These are phyloP conservation scores for Stygiomarasmius scandens DNA, from an alignment of 1,284 basidiomycete species.

Conservation along the genomic window DNA sequence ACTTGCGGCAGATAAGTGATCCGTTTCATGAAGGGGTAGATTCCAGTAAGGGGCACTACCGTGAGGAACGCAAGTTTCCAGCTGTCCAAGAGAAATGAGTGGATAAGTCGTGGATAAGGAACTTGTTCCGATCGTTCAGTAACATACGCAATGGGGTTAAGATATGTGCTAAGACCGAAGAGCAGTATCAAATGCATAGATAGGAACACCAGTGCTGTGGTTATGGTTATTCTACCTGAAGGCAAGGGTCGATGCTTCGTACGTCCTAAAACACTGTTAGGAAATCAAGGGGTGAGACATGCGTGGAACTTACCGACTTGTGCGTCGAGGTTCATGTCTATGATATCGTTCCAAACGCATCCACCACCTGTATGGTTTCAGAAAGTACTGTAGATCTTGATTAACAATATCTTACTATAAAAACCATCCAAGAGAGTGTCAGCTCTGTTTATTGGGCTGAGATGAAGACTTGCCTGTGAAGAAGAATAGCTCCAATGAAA, in stretches of 20 bases:
- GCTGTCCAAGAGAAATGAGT: background rate
- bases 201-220: slow-evolving; percentile 10
- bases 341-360: slow-evolving; percentile 16
- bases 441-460: background rate
- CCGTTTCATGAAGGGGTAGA: slow-evolving; percentile 31
- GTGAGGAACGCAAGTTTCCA: slow-evolving; percentile 18
- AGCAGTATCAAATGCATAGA: slow-evolving; percentile 11
- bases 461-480: slow-evolving; percentile 13
- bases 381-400: background rate
- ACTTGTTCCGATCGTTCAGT: background rate
- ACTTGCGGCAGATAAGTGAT: slow-evolving; percentile 31
- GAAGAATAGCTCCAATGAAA: slow-evolving; percentile 12
- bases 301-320: slow-evolving; percentile 10
- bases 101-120: background rate
- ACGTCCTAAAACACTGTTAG: slow-evolving; percentile 8
- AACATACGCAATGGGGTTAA: slow-evolving; percentile 43
- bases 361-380: slow-evolving; percentile 8
- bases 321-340: slow-evolving; percentile 13
- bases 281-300: background rate
- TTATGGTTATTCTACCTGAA: slow-evolving; percentile 7
- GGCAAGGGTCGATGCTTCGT: slow-evolving; percentile 16
- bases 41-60: slow-evolving; percentile 15
- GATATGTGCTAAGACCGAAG: slow-evolving; percentile 2
- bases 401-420: background rate
- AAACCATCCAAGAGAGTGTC: background rate